Base-by-base conservation (phyloP, 1,284 basidiomycete species). In the Tylopilus microsporus region DNA sequence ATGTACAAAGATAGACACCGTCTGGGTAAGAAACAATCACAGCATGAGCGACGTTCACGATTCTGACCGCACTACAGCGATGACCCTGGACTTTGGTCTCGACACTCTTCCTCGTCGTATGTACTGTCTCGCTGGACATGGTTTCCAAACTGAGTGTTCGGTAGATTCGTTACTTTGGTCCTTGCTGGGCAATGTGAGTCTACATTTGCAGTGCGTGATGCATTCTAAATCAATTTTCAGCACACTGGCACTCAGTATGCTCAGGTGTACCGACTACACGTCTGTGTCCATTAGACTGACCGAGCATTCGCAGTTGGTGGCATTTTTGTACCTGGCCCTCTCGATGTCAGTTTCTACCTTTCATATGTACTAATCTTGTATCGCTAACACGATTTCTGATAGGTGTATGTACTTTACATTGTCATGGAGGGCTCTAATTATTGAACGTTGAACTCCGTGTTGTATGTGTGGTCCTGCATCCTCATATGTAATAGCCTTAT, bases 71-170 rank as follows among this genome's bases (percentile, higher is more conserved):
- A 6, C 15, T 11, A 39, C 19, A 59, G 62, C 2, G 32, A 9
- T 43, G 25, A 36, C 47, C 42, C 8, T 62, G 57, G 63, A 57
- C 53, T 9, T 52, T 12, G 30, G 36, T 65, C 13, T 62, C 63
- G 19, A 50, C 53, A 1, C 2, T 60, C 32, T 64, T 63, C 36
- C 7, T 63, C 25, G 1, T 64, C 2, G 63, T 65, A 18, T 1
- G 58, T 46, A 19, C 12, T 18, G 21, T 5, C n/a, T 25, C 18
- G n/a, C 15, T 39, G 12, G 43, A 5, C 6, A 30, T n/a, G 1
- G 7, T n/a, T 42, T 42, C 6, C 5, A 34, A 49, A 5, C 32
- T 54, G 18, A 47, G 19, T 21, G 10, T 13, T 21, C 12, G n/a
- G 32, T 11, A 63, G 62, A 16, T 56, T 12, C 60, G 63, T 42